Evolutionary conservation across 2,329 filamentous ascomycete species (phyloP), one percentile per base, ranked within the genome.

Genomic region (Xylariaceae sp.): DNA sequence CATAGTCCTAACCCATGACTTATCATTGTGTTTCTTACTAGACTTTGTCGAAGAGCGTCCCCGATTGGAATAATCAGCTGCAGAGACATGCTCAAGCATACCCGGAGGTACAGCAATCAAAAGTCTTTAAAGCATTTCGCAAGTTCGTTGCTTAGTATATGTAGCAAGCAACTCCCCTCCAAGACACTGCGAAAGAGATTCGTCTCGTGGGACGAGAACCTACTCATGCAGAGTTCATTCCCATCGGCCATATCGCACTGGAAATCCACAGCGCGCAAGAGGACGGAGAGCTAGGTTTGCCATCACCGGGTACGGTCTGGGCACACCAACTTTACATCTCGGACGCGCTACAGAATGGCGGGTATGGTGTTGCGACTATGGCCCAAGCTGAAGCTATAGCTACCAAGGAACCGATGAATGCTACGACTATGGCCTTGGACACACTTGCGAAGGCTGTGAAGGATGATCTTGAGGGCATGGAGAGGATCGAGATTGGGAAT

Each of bases 271-370:
- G 49, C n/a, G 56, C 64, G 2, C 60, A 65, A 2, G 58, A 64
- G 11, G 62, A 71, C 48, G 48, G 45, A 33, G 47, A 60, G 42
- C 60, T 71, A 35, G 62, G 58, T 18, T 60, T 71, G 32, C 63
- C 65, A 15, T 44, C 53, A 11, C 51, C 57, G 12, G 60, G 56
- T 11, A 68, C 66, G 5, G 58, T 68, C 32, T 74, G 71, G 70
- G 57, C 73, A 30, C 69, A 70, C 44, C 65, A 64, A 6, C 63
- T 74, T 15, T 75, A 70, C 57, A 63, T 75, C 48, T 73, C 71
- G 36, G 63, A 62, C 55, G 62, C 62, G 1, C 58, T 73, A 30
- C 71, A 71, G 51, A 53, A 58, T 12, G 58, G 62, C 33, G 70
- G 71, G 5, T 61, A 69, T 18, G 70, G 70, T 44, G 60, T 62